Evolutionary conservation across 257 asterid genomes (phyloP), one percentile per base, ranked within the genome.

Genomic region (Nicotiana attenuata): DNA sequence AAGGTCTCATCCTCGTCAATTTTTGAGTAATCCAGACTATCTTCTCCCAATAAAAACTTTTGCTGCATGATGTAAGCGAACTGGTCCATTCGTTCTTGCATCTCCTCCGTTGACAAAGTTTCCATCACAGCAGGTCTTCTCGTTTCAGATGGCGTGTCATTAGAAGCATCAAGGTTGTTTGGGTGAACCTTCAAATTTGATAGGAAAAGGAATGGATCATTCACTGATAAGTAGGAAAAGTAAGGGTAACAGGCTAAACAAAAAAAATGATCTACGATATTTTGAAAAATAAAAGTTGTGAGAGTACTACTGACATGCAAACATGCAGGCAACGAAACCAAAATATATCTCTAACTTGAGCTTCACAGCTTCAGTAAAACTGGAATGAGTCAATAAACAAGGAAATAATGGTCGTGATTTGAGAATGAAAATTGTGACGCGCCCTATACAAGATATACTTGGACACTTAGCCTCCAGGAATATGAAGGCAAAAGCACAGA

Each of bases 11-110:
- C 94, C 82, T 86, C 92, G 19, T 94, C 98, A 28, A 94, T 96
- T 86, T 89, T 92, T 8, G 93, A 86, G 88, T 96, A 96, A 87
- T 96, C 98, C 69, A 94, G 82, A 85, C 87, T 80, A 84, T 96
- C 99, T 88, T 91, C 97, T 68, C 98, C 99, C 5, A 92, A 90
- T 81, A 96, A 85, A 85, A 96, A 94, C 89, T 96, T 94, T 56
- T 94, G 97, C 87, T 92, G 96, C 98, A 92, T 94, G 76, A 94
- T 84, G 81, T 82, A 47, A 19, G 90, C 88, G 82, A 95, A 90
- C 60, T 93, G 99, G 80, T 91, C 96, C 91, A 95, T 68, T 77
- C 92, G 91, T 41, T 93, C 99, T 65, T 89, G 85, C 93, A 92
- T 89, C 88, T 90, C 99, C 86, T 88, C 97, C 1, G 31, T 8